Evolutionary conservation across 2,329 filamentous ascomycete genomes (phyloP), one percentile per base, ranked within the genome.

Genomic region (Sporothrix pallida): DNA sequence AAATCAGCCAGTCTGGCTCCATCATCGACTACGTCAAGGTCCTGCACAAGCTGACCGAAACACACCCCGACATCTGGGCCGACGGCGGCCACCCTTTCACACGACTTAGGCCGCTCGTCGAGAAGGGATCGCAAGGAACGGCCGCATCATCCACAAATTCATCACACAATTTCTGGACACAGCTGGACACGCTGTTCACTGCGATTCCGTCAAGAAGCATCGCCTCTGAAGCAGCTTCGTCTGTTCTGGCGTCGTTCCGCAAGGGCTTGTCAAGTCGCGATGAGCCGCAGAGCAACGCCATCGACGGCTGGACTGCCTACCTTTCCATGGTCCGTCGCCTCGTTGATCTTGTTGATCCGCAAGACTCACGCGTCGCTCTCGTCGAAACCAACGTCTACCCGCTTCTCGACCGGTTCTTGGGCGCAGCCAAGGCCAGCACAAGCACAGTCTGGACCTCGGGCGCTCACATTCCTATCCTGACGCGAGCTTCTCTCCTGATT

Each of bases 91-190:
- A 87, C 1, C 85, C 88, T 0, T 77, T 88, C 1, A 83, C 84
- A 3, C 83, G 91, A 26, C 81, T 99, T 3, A 87, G 88, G 69
- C 84, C 89, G 9, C 96, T 97, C 77, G 84, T 98, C 7, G 90
- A 92, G 75, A 93, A 91, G 78, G 95, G 96, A 2, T 97, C 95
- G 0, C 93, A 98, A 78, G 89, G 90, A n/a, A 92, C 92, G 2
- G 85, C 72, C 3, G 20, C 70, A 0, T 62, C 74, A 0, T 6
- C 65, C 0, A 10, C 89, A 0, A 8, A 26, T 1, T 23, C 67
- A 15, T 37, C 83, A 86, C 3, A 87, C 62, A 67, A 86, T 10
- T 97, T 91, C 79, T 99, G 96, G 96, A 82, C 86, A 37, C 88
- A 87, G 17, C 80, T 97, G 46, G 85, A 87, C 54, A 83, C 85